Evolutionary conservation across 2,329 filamentous ascomycete genomes (phyloP).

Genomic region (Penicillium occitanis): DNA sequence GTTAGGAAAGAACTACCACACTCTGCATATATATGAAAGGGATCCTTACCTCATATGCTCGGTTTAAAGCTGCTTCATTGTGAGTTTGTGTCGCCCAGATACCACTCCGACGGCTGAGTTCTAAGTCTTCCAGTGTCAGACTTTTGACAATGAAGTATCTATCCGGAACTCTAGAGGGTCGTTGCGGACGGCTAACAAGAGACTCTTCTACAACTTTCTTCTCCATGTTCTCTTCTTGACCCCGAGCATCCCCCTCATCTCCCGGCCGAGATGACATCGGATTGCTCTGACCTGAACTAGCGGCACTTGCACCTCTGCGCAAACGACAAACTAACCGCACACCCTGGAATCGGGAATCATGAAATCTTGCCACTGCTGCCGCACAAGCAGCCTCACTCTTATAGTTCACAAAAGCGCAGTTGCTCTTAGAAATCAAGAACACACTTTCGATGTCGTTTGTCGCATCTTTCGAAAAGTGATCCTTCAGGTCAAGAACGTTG

Average conservation of each 20-base stretch:
- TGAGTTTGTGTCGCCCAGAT: constrained; percentile 95
- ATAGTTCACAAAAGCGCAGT: constrained; percentile 96
- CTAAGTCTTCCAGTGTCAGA: constrained; percentile 83
- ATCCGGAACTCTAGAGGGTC: constrained; percentile 55
- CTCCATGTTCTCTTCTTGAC: constrained; percentile 24
- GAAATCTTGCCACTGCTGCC: constrained; percentile 76
- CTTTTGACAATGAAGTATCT: constrained; percentile 94
- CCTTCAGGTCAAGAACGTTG: constrained; percentile 78
- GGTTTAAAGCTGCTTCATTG: constrained; percentile 81
- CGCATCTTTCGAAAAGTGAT: constrained; percentile 81
- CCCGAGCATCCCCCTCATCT: constrained; percentile 22
- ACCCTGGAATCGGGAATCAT: constrained; percentile 86
- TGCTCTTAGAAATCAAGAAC: constrained; percentile 94
- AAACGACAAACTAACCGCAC: constrained; percentile 83
- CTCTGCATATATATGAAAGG: not conserved
- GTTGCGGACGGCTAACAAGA: not conserved
- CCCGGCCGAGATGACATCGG: constrained; percentile 32
- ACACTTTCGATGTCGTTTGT: constrained; percentile 76
- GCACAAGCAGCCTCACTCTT: constrained; percentile 74
- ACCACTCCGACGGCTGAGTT: constrained; percentile 80
- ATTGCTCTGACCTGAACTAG: constrained; percentile 39
- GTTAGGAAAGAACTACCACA: not conserved
- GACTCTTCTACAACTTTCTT: not conserved
- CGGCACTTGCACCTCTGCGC: constrained; percentile 56
- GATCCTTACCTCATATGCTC: constrained; percentile 70